Evolutionary conservation across 768 basidiomycete genomes (phyloP).

Genomic region (Termitomyces sp.): DNA sequence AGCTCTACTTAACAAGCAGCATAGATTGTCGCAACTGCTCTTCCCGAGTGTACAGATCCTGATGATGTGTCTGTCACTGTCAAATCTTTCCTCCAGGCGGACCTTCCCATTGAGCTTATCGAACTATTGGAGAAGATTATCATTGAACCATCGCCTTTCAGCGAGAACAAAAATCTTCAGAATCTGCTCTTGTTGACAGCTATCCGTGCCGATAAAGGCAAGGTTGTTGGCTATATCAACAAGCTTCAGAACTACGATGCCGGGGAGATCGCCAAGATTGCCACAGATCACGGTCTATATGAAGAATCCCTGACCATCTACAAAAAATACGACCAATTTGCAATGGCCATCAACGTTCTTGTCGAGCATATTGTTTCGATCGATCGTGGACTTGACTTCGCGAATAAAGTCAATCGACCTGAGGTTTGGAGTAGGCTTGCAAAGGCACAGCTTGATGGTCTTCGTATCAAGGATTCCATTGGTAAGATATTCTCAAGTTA

Average conservation of each 20-base stretch:
- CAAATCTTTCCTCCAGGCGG: constrained; percentile 96
- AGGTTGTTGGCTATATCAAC: constrained; percentile 97
- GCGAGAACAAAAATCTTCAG: constrained; percentile 95
- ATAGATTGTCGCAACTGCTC: constrained; percentile 88
- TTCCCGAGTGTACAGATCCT: constrained; percentile 95
- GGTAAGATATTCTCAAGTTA: constrained; percentile 41
- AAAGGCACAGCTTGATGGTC: constrained; percentile 98
- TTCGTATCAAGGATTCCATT: constrained; percentile 97
- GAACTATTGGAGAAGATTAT: constrained; percentile 98
- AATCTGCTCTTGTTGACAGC: constrained; percentile 93
- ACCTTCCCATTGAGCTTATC: constrained; percentile 94
- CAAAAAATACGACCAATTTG: constrained; percentile 96
- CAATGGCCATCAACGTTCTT: constrained; percentile 92
- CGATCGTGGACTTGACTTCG: constrained; percentile 94
- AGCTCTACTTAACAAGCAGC: constrained; percentile 1
- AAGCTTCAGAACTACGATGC: constrained; percentile 94
- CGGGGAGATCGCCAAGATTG: constrained; percentile 93
- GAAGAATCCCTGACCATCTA: constrained; percentile 97
- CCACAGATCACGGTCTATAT: constrained; percentile 90
- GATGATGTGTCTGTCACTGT: constrained; percentile 98
- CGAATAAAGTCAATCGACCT: constrained; percentile 92
- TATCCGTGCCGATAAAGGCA: constrained; percentile 96
- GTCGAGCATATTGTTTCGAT: constrained; percentile 98
- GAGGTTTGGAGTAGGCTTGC: constrained; percentile 97
- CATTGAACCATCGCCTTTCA: constrained; percentile 95